Base-by-base conservation (phyloP, 345 rosid genomes). In the Eucalyptus paniculata region DNA sequence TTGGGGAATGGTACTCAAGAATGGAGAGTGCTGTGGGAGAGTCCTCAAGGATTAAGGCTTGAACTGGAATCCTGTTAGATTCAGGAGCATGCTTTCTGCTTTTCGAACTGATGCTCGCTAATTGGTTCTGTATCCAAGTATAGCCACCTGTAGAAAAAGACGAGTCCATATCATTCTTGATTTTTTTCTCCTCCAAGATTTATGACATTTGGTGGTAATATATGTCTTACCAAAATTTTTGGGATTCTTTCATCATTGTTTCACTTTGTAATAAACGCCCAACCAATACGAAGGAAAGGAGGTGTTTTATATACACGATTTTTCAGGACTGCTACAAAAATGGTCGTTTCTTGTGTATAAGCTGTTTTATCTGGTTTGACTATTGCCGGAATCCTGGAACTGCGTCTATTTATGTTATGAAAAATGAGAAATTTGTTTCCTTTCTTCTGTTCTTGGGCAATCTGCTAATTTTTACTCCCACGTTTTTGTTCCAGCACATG, bases 1-100 rank as follows among this genome's bases (percentile, higher is more conserved):
- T 96, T 13, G 95, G 95, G 5, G 95, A 94, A 24, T 94, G 97
- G 97, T 96, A 94, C 92, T 53, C 94, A 5, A 92, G 96, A 88
- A 96, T 96, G 97, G 96, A 95, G 91, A 85, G 40, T 17, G 92
- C 87, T 10, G 96, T 95, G 1, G 97, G 96, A 54, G 94, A 92
- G 77, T 89, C 95, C 83, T 86, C 94, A 5, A 94, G 96, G 92
- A 89, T 94, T 49, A 93, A 92, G 72, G 89, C 90, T 58, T 91
- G 87, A 88, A 44, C 51, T n/a, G 51, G 12, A 60, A 47, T 65
- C 44, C 37, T 42, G 42, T 5, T 50, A 9, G 47, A 80, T 86
- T 67, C 24, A 88, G n/a, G 77, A 30, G 21, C 21, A 49, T 65
- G 12, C 50, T 72, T 49, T 86, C 88, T 50, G 5, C 50, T 42